Conservation (phyloP, 169 alveolate genomes). For the Plasmodium knowlesi region DNA sequence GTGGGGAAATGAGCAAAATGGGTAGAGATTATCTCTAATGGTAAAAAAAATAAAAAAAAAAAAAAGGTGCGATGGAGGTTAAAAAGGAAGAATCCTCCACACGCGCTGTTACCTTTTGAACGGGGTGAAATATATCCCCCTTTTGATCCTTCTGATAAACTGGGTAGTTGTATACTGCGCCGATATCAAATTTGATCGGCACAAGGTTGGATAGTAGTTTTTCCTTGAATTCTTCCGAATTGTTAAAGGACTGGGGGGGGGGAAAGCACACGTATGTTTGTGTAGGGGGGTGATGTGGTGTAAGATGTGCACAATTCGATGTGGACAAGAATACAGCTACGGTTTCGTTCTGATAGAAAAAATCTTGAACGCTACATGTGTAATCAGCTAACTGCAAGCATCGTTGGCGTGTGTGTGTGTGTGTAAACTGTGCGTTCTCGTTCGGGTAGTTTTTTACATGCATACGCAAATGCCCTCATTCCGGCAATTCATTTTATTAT, state of each 20-base stretch:
- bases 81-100: not conserved
- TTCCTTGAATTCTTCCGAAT: constrained; percentile 51
- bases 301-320: not conserved
- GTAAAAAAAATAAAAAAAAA: not conserved
- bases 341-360: not conserved
- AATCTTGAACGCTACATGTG: not conserved
- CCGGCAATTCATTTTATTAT: not conserved
- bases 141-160: constrained; percentile 85
- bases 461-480: not conserved
- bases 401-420: not conserved
- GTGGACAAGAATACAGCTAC: not conserved
- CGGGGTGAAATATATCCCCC: constrained; percentile 80
- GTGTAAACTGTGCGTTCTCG: not conserved
- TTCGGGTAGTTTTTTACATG: not conserved
- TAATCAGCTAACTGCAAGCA: not conserved
- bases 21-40: not conserved
- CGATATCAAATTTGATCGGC: constrained; percentile 91
- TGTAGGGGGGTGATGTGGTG: not conserved
- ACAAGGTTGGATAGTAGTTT: constrained; percentile 32
- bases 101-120: constrained; percentile 66
- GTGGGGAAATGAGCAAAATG: not conserved
- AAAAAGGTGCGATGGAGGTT: not conserved
- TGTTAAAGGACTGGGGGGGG: constrained; percentile 15
- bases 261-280: not conserved
- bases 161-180: constrained; percentile 94